Percentiles rank a stretch among this genome's conserved stretches.
Conservation (phyloP, 2,329 filamentous ascomycete species). For the Epichloe sibirici region DNA sequence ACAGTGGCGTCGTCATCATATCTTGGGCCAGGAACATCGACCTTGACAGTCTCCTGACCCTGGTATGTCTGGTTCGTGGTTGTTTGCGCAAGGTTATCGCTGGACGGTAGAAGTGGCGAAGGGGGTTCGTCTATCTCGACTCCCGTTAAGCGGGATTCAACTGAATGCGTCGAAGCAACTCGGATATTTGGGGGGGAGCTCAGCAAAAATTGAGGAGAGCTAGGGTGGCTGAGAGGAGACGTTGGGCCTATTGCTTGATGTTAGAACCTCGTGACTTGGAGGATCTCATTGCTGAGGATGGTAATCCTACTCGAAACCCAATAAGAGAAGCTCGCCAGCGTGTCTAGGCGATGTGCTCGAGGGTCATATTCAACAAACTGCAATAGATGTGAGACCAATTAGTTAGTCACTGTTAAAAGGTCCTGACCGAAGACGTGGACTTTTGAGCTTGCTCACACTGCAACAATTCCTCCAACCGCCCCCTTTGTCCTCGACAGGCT, state of each 20-base stretch:
- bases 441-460: conserved; percentile 42
- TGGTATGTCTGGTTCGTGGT: conserved; percentile 13
- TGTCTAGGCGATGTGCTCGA: conserved; percentile 76
- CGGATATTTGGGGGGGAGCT: conserved; percentile 63
- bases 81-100: conserved; percentile 23
- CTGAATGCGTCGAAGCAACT: conserved; percentile 75
- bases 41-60: conserved; percentile 50
- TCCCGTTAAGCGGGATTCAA: conserved; percentile 69
- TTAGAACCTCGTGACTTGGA: not conserved
- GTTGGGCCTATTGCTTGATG: conserved; percentile 26
- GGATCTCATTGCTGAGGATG: not conserved
- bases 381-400: not conserved
- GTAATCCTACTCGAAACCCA: conserved; percentile 72
- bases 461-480: conserved; percentile 94
- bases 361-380: conserved; percentile 96
- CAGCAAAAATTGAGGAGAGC: conserved; percentile 58
- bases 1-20: conserved; percentile 76
- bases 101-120: conserved; percentile 34
- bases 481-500: conserved; percentile 64
- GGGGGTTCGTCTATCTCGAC: conserved; percentile 50
- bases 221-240: conserved; percentile 41
- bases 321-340: conserved; percentile 85
- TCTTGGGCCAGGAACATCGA: conserved; percentile 77
- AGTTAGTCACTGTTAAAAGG: not conserved
- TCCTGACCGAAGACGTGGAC: not conserved